Evolutionary conservation across 1,139 yeast species (phyloP), one percentile per base, ranked within the genome.

Genomic region (Diutina neorugosa): DNA sequence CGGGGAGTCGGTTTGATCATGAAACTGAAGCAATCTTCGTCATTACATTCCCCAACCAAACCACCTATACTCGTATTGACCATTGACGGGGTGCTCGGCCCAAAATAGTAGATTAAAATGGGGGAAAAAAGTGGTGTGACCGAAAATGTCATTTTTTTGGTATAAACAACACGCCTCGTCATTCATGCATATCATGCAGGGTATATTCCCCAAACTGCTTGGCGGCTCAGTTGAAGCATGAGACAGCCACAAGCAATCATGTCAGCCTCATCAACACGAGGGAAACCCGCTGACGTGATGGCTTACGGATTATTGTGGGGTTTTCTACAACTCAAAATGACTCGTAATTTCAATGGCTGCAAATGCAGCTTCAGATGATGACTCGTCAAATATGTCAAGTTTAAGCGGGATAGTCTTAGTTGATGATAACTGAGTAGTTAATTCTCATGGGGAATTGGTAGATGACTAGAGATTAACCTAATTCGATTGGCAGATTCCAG

Each of bases 291-390:
- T 31, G 37, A 31, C 37, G 37, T 31, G 37, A 31, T 31, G 14
- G 37, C 37, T 31, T 31, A 31, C 37, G 4, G 37, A 31, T 31
- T 4, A 3, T 2, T 11, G 6, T 31, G 14, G 14, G 37, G 12
- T 9, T 2, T 11, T 14, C 12, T 11, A 14, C 5, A 4, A 5
- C 12, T 2, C 3, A 11, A 31, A 31, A 1, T 4, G 1, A 31
- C 37, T 31, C 37, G 37, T 31, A 31, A 31, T 31, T 31, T n/a
- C 12, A 11, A 23, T 44, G 48, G 48, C 48, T 44, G 48, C 48
- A 44, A 44, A 44, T 46, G 50, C 50, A 46, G 41, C 40, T 16
- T 27, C 7, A 46, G 50, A 46, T 46, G 14, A n/a, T 16, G 18
- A 9, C 40, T 3, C 8, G 5, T 16, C 21, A 25, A 27, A 27